Base-by-base conservation (phyloP, 345 rosid species). In the Boechera retrofracta region DNA sequence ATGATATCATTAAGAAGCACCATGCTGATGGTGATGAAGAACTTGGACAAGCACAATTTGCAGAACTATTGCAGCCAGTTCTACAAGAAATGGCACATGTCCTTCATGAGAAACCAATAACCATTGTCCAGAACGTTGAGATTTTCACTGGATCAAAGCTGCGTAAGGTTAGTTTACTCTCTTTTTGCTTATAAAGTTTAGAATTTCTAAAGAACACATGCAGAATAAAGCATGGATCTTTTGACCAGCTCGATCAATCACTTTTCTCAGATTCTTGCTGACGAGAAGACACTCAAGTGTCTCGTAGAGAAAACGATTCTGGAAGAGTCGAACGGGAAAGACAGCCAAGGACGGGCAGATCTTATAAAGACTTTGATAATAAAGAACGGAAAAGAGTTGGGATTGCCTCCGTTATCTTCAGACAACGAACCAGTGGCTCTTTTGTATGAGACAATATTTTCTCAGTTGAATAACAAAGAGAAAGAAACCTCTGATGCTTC, bases 21-120 rank as follows among this genome's bases (percentile, higher is more conserved):
- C 87, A 86, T 73, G 95, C 87, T 31, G 93, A 89, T 72, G 97
- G 86, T 31, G 83, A 84, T 42, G 92, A 78, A 76, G 89, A 87
- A 59, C 76, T 93, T 61, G 98, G 98, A 53, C 97, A 90, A 77
- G 87, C 96, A 72, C 98, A 93, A 77, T 93, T 93, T 78, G 97
- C 98, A 1, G 82, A 91, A 56, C 69, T 87, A 41, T 88, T 93
- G 39, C 98, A 89, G 78, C 86, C 85, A 44, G 79, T 93, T 77
- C 78, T 93, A 71, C 92, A 91, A 80, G 98, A 89, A 51, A 64
- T 90, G 64, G 86, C 92, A 15, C 87, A 91, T 73, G 82, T 80
- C 47, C 88, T 93, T 73, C 64, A 85, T 39, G 64, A 79, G 63
- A 86, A 88, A 49, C 87, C 83, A 42, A 67, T 91, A 35, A 79